Conservation (phyloP, 2,329 filamentous ascomycete genomes). For the Ophiocordyceps camponoti-floridani region DNA sequence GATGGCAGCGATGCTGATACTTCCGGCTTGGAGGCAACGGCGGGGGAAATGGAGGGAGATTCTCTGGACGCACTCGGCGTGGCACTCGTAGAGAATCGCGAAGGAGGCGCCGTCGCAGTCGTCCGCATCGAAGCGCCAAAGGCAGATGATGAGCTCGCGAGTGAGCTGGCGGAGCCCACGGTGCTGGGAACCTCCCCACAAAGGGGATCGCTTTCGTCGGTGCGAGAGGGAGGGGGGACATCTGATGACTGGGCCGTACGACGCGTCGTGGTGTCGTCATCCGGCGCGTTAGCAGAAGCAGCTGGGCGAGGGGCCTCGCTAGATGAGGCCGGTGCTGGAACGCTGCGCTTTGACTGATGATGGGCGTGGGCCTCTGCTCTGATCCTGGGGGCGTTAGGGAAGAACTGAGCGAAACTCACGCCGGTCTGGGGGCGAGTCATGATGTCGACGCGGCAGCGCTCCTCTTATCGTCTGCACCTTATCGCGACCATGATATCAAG, state of each 20-base stretch:
- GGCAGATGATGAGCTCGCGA: constrained; percentile 54
- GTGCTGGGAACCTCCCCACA: constrained; percentile 52
- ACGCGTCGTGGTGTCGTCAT: constrained; percentile 8
- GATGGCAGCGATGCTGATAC: constrained; percentile 32
- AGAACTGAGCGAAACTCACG: constrained; percentile 75
- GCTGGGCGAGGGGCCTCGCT: constrained; percentile 3
- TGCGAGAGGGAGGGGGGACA: constrained; percentile 19
- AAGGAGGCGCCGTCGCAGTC: constrained; percentile 21
- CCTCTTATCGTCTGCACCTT: constrained; percentile 32
- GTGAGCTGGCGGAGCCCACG: constrained; percentile 54
- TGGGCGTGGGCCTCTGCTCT: constrained; percentile 20
- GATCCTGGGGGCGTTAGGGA: constrained; percentile 57
- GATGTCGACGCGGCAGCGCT: constrained; percentile 26
- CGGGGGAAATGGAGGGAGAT: constrained; percentile 30
- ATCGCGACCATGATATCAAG: constrained; percentile 34
- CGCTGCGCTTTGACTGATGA: constrained; percentile 11
- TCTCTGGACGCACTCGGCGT: constrained; percentile 15
- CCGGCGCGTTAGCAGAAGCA: constrained; percentile 5
- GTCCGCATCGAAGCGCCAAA: constrained; percentile 37
- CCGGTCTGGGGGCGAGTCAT: constrained; percentile 62
- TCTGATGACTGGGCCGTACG: constrained; percentile 9
- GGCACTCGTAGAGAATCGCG: constrained; percentile 22
- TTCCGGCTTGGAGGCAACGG: constrained; percentile 33
- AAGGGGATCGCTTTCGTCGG: constrained; percentile 40
- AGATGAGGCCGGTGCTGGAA: constrained; percentile 7